Conservation (phyloP, 768 basidiomycete genomes). For the Russula vinacea region DNA sequence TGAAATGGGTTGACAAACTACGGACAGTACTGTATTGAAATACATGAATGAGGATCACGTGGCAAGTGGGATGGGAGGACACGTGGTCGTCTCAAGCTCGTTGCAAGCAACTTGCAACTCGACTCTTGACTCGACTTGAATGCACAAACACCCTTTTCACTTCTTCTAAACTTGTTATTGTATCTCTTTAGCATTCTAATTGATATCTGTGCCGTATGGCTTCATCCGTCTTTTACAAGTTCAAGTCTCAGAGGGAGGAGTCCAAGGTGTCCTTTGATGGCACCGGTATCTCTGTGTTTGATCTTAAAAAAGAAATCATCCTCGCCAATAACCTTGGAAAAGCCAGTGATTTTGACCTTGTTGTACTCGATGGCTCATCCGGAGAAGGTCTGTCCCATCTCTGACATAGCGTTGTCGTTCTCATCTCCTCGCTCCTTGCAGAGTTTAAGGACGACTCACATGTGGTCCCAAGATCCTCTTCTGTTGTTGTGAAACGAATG, state of each 20-base stretch:
- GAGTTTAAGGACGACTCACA: constrained; percentile 90
- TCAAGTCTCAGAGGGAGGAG: constrained; percentile 92
- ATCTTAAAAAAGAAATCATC: constrained; percentile 98
- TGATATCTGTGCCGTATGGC: constrained; percentile 50
- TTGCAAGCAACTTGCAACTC: too few species aligned
- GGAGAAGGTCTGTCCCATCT: constrained; percentile 68
- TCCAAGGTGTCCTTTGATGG: constrained; percentile 97
- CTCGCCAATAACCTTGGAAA: constrained; percentile 93
- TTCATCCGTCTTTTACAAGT: constrained; percentile 97
- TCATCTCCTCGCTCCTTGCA: constrained; percentile 36
- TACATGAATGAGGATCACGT: not conserved
- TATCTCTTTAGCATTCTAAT: constrained; percentile 27
- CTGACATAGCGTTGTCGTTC: not conserved
- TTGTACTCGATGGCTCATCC: constrained; percentile 76
- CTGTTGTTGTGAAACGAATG: constrained; percentile 87
- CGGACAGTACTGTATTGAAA: too few species aligned
- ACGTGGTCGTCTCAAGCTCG: not conserved
- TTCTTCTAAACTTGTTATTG: constrained; percentile 17
- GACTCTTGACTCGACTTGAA: not conserved
- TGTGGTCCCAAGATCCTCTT: constrained; percentile 91
- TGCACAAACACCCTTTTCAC: constrained; percentile 6
- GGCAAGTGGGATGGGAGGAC: not conserved
- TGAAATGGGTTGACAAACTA: not conserved
- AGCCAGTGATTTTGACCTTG: constrained; percentile 95
- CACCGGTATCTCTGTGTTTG: constrained; percentile 98